Conservation (phyloP, 2,329 filamentous ascomycete species). For the Celoporthe dispersa region DNA sequence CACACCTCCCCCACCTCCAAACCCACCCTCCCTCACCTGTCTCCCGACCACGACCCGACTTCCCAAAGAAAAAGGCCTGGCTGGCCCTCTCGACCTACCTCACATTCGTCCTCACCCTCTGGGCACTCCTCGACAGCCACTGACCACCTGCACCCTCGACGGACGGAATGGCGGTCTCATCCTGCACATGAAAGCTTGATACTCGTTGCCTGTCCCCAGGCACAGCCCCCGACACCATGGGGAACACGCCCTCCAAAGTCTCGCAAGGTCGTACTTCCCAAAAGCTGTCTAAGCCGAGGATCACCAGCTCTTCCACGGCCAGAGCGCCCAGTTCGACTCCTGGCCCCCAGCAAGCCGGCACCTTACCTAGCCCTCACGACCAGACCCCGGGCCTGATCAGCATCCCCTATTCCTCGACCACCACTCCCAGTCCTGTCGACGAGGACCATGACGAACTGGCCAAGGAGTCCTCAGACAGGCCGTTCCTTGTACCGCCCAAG, state of each 20-base stretch:
- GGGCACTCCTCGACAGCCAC: slow-evolving; percentile 1
- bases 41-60: background rate
- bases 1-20: background rate
- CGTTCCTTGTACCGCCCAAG: slow-evolving; percentile 21
- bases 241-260: slow-evolving; percentile 28
- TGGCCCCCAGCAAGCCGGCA: slow-evolving; percentile 9
- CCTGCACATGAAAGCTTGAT: slow-evolving; percentile 23
- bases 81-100: slow-evolving; percentile 8
- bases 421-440: slow-evolving; percentile 17
- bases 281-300: slow-evolving; percentile 27
- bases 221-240: slow-evolving; percentile 24
- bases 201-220: slow-evolving; percentile 19
- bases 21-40: slow-evolving; percentile 4
- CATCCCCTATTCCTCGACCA: slow-evolving; percentile 26
- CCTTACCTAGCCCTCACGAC: slow-evolving; percentile 7
- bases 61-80: no score
- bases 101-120: slow-evolving; percentile 18
- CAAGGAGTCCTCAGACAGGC: slow-evolving; percentile 20
- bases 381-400: slow-evolving; percentile 21
- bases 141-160: slow-evolving; percentile 13
- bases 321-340: slow-evolving; percentile 15
- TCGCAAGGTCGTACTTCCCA: slow-evolving; percentile 25
- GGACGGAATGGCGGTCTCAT: slow-evolving; percentile 27
- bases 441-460: background rate
- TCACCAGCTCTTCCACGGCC: slow-evolving; percentile 15